Evolutionary conservation across 2,329 filamentous ascomycete species (phyloP).

Genomic region (Nothomitra cinnamomea): DNA sequence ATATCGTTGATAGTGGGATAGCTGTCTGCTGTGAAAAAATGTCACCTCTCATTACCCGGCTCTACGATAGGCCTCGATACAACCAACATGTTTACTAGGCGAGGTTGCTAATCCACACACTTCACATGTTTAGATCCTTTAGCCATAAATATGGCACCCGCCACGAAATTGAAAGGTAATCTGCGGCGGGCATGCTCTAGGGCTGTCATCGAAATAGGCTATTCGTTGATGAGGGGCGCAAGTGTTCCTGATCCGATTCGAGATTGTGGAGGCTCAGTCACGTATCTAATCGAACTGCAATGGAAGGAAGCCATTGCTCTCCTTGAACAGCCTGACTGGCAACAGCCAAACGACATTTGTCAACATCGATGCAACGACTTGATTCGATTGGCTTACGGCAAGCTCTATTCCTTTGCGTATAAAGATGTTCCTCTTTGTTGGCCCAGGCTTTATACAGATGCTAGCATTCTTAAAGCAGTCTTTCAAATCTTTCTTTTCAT

Average conservation of each 20-base stretch:
- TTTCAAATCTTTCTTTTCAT: not conserved
- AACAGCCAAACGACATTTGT: not conserved
- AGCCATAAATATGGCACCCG: too few relatives aligned
- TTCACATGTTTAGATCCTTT: too few relatives aligned
- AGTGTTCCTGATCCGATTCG: too few relatives aligned
- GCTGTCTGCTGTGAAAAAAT: not conserved
- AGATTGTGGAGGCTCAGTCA: too few relatives aligned
- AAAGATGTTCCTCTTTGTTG: constrained; percentile 49
- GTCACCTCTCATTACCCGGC: not conserved
- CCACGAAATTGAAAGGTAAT: too few relatives aligned
- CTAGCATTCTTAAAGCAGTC: constrained; percentile 41
- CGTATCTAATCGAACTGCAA: too few relatives aligned
- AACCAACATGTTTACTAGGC: not conserved
- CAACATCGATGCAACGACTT: constrained; percentile 2
- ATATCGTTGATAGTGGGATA: not conserved
- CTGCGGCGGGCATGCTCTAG: too few relatives aligned
- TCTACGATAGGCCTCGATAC: not conserved
- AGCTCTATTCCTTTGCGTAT: constrained; percentile 54
- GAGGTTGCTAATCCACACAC: not conserved
- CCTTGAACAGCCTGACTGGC: not conserved
- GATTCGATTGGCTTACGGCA: constrained; percentile 36
- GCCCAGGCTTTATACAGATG: constrained; percentile 55
- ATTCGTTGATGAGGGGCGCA: too few relatives aligned
- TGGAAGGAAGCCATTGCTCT: not conserved
- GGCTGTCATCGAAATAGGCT: too few relatives aligned